Evolutionary conservation across 805 yeast species (phyloP), one percentile per base, ranked within the genome.

Genomic region (Ogataea zsoltii): DNA sequence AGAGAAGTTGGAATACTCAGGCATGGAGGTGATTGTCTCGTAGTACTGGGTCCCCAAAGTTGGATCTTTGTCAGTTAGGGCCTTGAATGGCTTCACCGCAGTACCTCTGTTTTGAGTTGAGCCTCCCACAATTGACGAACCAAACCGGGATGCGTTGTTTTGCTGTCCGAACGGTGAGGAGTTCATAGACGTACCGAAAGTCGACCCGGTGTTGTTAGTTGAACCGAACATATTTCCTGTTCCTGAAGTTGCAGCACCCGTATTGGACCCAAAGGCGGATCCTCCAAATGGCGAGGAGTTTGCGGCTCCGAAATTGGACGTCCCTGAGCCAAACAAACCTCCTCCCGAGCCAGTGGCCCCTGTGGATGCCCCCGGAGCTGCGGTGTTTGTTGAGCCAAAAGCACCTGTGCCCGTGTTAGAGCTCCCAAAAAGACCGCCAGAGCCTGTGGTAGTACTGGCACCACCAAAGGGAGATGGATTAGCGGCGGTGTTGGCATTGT

Each of bases 11-110:
- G 76, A 77, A 62, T 92, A 94, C 65, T 89, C 96, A 4, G 96
- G 96, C 97, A 94, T 91, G 36, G 88, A 78, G 10, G 87, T 72
- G 50, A 94, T 85, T 55, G 81, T 81, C 65, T 92, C 88, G 67
- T 73, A 91, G 40, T 74, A 67, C 44, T 80, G 82, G 16, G 73
- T 70, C 6, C 78, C 76, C 26, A 80, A 77, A 11, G 82, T 71
- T 9, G 69, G 51, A 59, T 91, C 97, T 57, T 85, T 86, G 63
- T 92, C 97, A 29, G 75, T 72, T 53, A 66, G 74, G 7, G 90
- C 76, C 41, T 80, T 72, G 62, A 82, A 91, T 1, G 96, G 92
- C 55, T 76, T 80, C 7, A 74, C 67, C 0, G 83, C 78, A 4
- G 96, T 84, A 28, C 96, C 96, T 51, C 80, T 53, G 76, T 67